Percentiles rank a stretch among this genome's conserved stretches.
phyloP scores from a whole-genome alignment of 2,329 filamentous ascomycete species.

The Mycosphaerelloides madeirae region DNA sequence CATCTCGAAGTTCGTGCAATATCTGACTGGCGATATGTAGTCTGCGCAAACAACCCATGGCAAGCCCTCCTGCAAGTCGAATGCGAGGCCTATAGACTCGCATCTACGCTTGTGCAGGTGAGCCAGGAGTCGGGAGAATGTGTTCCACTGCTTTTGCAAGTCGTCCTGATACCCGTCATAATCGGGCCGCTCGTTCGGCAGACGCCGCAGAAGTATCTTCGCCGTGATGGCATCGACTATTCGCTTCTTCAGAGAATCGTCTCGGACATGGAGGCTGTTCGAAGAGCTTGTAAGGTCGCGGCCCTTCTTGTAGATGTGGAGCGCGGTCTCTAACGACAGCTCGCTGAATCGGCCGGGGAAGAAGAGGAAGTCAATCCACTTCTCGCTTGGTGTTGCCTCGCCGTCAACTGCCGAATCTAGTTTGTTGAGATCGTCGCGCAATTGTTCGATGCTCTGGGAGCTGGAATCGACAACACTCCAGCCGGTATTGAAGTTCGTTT shows the following conservation, averaged over 20 bases:
- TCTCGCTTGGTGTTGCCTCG: slow-evolving; percentile 50
- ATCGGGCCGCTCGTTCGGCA: slow-evolving; percentile 62
- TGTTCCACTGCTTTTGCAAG: slow-evolving; percentile 79
- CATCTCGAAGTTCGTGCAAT: slow-evolving; percentile 72
- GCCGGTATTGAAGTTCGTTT: slow-evolving; percentile 59
- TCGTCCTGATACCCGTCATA: slow-evolving; percentile 69
- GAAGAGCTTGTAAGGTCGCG: slow-evolving; percentile 38
- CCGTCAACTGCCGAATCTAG: slow-evolving; percentile 26
- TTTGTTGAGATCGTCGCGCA: slow-evolving; percentile 36
- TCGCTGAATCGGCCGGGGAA: slow-evolving; percentile 76
- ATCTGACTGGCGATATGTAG: slow-evolving; percentile 70
- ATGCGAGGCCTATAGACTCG: slow-evolving; percentile 72
- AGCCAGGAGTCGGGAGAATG: slow-evolving; percentile 78
- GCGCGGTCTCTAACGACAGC: slow-evolving; percentile 74
- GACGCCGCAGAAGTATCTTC: slow-evolving; percentile 61
- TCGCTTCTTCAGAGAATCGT: slow-evolving; percentile 65
- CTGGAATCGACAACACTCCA: slow-evolving; percentile 45
- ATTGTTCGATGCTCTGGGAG: slow-evolving; percentile 36
- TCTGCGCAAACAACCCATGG: slow-evolving; percentile 84
- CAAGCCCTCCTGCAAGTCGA: slow-evolving; percentile 66
- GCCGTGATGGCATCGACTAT: slow-evolving; percentile 68
- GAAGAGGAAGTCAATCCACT: slow-evolving; percentile 81
- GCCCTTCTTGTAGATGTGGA: slow-evolving; percentile 73
- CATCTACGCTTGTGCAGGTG: slow-evolving; percentile 83
- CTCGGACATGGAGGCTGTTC: slow-evolving; percentile 40